A percentile compares a stretch with the other conserved stretches of the same genome.
phyloP scores from a whole-genome alignment of 495 filamentous ascomycete species.

The Aspergillus diversus region DNA sequence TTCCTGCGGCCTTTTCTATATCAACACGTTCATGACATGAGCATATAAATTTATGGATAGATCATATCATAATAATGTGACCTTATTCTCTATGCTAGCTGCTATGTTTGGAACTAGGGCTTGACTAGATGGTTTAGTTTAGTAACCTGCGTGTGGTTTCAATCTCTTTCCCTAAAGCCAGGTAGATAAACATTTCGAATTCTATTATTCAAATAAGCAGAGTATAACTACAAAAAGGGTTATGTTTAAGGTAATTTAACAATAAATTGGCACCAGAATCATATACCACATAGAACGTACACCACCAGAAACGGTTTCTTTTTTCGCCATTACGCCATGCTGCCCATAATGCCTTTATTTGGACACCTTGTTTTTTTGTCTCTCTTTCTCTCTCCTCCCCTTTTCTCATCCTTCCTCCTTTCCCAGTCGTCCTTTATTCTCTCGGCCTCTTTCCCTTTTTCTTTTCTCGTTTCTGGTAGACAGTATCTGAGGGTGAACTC shows the following conservation, averaged over 20 bases:
- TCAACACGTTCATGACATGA: neutral
- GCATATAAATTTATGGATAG: neutral
- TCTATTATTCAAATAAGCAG: conserved; percentile 10
- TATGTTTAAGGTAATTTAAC: conserved; percentile 3
- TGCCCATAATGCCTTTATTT: conserved; percentile 47
- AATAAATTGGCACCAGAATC: neutral
- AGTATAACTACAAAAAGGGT: conserved; percentile 1
- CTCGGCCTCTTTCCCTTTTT: conserved; percentile 10
- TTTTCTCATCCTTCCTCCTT: conserved; percentile 1
- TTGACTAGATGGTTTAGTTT: no score
- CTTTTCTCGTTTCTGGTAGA: conserved; percentile 3
- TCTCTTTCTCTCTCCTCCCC: conserved; percentile 26
- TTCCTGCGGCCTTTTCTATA: neutral
- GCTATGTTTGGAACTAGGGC: no score
- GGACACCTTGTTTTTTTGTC: conserved; percentile 35
- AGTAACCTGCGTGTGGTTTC: no score
- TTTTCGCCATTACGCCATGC: conserved; percentile 52
- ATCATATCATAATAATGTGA: neutral
- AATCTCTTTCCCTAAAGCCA: no score
- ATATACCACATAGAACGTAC: conserved; percentile 27
- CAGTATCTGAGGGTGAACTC: neutral
- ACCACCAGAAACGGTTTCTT: conserved; percentile 29
- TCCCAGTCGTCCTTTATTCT: conserved; percentile 1
- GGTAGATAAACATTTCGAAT: neutral
- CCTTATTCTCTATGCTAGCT: no score